Base-by-base conservation (phyloP, 1,139 yeast species). In the Kodamaea arcana region DNA sequence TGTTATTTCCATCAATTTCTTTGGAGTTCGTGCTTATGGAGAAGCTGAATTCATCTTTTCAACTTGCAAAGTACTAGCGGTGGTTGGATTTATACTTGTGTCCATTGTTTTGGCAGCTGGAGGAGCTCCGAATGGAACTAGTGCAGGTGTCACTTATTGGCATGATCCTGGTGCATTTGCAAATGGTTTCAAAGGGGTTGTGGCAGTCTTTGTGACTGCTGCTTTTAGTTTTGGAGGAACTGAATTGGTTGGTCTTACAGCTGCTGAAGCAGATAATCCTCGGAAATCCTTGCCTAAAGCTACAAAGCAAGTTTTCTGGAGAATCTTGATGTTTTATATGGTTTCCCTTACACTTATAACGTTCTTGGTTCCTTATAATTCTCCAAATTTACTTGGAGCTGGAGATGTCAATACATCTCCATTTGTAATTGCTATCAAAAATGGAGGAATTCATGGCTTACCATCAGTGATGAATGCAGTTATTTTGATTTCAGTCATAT, bases 391-490 rank as follows among this genome's bases (percentile, higher is more conserved):
- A 43, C 47, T 56, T 34, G 66, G 64, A 23, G 49, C 58, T 13
- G 54, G 65, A 27, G 75, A 69, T 45, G 71, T 51, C 26, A 73
- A 73, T 9, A 76, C 82, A 13, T 72, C 78, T 2, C 77, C 78
- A 5, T 63, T 72, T 34, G 78, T 72, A 30, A 63, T 72, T 46
- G 92, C 92, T 22, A 72, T 83, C 41, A 62, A 62, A 32, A 60
- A 68, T 43, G 81, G 79, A 31, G 77, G 82, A 31, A 70, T 80
- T 45, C 56, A 56, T 35, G 85, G 78, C 25, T 61, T 83, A 23
- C 84, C 90, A 15, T 76, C 82, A 30, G 76, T 83, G 36, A 75
- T 83, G 69, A 83, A 83, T 50, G 85, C 75, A 3, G 87, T 83
- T 22, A 80, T 83, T 45, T 62, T 83, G 58, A 60, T 82, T 34